Evolutionary conservation across 345 rosid species (phyloP).

Genomic region (Noccaea caerulescens): DNA sequence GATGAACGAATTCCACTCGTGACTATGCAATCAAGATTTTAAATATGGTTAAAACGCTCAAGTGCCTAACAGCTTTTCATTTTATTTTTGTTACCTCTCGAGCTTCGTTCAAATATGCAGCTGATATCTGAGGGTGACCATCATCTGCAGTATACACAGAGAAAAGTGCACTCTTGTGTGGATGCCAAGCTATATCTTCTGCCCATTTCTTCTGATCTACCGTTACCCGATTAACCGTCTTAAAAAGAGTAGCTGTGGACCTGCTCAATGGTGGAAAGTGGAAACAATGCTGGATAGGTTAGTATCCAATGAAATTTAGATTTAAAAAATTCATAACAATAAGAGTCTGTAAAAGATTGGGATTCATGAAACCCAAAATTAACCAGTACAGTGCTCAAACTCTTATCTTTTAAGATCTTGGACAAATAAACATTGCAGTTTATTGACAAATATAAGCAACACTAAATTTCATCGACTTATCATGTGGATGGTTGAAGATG

Average conservation of each 20-base stretch:
- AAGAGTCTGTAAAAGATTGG: not conserved
- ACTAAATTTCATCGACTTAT: not conserved
- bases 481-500: not conserved
- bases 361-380: conserved; percentile 4
- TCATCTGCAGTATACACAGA: conserved; percentile 45
- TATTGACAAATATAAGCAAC: conserved; percentile 13
- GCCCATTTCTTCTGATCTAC: conserved; percentile 46
- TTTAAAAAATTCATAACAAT: not conserved
- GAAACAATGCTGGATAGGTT: conserved; percentile 6
- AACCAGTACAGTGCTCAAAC: conserved; percentile 5
- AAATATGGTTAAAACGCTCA: not conserved
- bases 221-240: conserved; percentile 33
- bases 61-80: not conserved
- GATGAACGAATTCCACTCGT: conserved; percentile 18
- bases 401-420: not conserved
- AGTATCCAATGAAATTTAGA: conserved; percentile 1
- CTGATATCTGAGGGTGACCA: conserved; percentile 44
- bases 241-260: conserved; percentile 38
- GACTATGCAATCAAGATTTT: conserved; percentile 1
- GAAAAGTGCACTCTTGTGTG: conserved; percentile 44
- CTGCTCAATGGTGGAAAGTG: conserved; percentile 33
- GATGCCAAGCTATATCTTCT: conserved; percentile 51
- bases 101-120: conserved; percentile 36
- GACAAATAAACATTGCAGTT: not conserved
- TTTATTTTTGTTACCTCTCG: conserved; percentile 21